These are phyloP conservation scores for Xerocomus nothofagi DNA, from an alignment of 1,284 basidiomycete genomes.

Conservation along the genomic window DNA sequence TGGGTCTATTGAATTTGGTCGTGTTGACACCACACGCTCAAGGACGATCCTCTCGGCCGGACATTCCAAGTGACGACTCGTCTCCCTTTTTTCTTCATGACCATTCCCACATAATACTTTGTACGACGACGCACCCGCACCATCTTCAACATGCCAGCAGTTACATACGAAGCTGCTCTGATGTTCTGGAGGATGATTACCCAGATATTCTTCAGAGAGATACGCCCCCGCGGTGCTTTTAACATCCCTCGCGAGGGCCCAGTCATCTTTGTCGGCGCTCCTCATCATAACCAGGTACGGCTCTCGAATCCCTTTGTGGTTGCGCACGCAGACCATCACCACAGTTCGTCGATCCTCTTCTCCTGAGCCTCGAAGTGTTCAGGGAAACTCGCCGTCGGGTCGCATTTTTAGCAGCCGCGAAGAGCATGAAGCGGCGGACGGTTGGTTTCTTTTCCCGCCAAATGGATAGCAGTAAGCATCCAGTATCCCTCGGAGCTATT, in stretches of 20 bases:
- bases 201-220: conserved; percentile 97
- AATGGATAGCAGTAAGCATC: conserved; percentile 86
- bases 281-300: conserved; percentile 91
- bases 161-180: conserved; percentile 63
- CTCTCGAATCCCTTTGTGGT: conserved; percentile 6
- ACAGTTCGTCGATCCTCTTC: conserved; percentile 93
- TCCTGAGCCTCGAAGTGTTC: conserved; percentile 86
- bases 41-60: background rate
- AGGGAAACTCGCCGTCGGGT: conserved; percentile 84
- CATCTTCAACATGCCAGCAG: conserved; percentile 22
- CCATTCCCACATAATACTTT: conserved; percentile 6
- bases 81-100: conserved; percentile 20
- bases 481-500: background rate
- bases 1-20: conserved; percentile 22
- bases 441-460: conserved; percentile 84
- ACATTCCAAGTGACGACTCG: background rate
- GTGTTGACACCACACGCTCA: conserved; percentile 25
- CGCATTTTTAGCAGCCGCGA: conserved; percentile 91
- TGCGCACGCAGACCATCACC: conserved; percentile 6
- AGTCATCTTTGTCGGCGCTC: conserved; percentile 95
- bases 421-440: conserved; percentile 80
- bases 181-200: conserved; percentile 83
- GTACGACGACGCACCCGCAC: conserved; percentile 14
- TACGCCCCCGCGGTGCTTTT: conserved; percentile 92
- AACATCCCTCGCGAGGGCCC: conserved; percentile 92